Conservation (phyloP, 2,329 filamentous ascomycete species). For the Cercospora beticola region DNA sequence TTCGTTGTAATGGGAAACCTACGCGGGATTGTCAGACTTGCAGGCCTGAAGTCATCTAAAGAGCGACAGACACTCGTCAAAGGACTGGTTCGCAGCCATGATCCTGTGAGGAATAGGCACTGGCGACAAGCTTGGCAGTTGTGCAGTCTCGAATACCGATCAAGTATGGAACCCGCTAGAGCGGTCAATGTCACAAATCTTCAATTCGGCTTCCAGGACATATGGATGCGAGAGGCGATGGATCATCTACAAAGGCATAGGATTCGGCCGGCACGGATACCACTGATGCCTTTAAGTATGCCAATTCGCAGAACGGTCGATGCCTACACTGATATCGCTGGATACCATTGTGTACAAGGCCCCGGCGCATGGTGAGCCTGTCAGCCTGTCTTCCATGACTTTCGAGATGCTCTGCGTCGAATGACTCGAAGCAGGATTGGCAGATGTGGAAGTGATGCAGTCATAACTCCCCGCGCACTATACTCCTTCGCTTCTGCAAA, state of each 20-base stretch:
- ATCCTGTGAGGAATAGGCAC: not conserved
- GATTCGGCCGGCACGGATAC: not conserved
- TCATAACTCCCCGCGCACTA: not conserved
- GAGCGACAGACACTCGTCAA: constrained; percentile 3
- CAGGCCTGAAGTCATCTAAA: not conserved
- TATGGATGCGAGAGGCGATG: constrained; percentile 12
- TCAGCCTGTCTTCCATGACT: not conserved
- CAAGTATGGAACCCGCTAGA: not conserved
- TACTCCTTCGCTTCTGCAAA: not conserved
- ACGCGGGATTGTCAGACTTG: not conserved
- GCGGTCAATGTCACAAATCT: not conserved
- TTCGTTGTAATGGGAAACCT: constrained; percentile 12
- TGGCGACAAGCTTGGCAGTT: constrained; percentile 1
- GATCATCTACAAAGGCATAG: not conserved
- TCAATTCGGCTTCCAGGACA: constrained; percentile 10
- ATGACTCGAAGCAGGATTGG: not conserved
- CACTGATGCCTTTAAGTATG: not conserved
- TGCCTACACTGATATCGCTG: constrained; percentile 14
- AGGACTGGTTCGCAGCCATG: not conserved
- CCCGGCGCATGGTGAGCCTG: not conserved
- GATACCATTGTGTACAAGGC: constrained; percentile 15
- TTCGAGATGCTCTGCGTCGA: not conserved
- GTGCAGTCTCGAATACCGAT: not conserved
- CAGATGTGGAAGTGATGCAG: not conserved
- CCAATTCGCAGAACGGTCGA: constrained; percentile 8